phyloP scores from a whole-genome alignment of 2,329 filamentous ascomycete species.

The Saccharata proteae region DNA sequence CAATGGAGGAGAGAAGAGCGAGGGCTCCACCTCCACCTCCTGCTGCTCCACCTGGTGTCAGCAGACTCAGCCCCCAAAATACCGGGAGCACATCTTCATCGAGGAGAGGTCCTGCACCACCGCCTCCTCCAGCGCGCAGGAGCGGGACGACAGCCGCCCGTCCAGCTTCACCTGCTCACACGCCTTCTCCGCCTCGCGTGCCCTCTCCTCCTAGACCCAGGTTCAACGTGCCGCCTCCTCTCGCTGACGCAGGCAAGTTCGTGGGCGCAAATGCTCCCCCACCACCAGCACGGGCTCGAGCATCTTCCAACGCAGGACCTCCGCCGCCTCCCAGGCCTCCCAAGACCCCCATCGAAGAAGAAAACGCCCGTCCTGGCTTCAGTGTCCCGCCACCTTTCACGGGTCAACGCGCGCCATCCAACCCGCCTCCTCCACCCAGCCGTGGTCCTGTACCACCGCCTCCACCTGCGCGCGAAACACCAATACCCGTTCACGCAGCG shows the following conservation, averaged over 20 bases:
- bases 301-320: conserved; percentile 40
- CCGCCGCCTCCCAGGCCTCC: conserved; percentile 49
- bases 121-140: conserved; percentile 42
- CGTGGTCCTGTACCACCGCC: conserved; percentile 53
- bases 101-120: conserved; percentile 48
- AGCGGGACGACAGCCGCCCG: conserved; percentile 22
- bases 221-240: conserved; percentile 76
- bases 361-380: conserved; percentile 46
- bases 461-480: conserved; percentile 31
- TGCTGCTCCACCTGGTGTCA: conserved; percentile 27
- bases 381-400: conserved; percentile 70
- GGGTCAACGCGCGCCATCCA: conserved; percentile 45
- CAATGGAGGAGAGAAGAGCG: conserved; percentile 35
- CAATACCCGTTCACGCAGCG: conserved; percentile 22
- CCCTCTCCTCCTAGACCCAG: conserved; percentile 57
- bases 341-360: conserved; percentile 50
- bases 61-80: conserved; percentile 44
- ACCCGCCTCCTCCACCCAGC: conserved; percentile 57
- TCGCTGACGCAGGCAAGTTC: conserved; percentile 83
- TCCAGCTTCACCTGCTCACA: conserved; percentile 44
- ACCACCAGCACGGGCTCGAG: conserved; percentile 36
- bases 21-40: conserved; percentile 52
- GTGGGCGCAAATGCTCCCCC: conserved; percentile 44
- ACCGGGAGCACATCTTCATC: conserved; percentile 46
- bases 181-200: conserved; percentile 51